Conservation (phyloP, 371 early-diverging fungal genomes). For the Mortierella sp. region DNA sequence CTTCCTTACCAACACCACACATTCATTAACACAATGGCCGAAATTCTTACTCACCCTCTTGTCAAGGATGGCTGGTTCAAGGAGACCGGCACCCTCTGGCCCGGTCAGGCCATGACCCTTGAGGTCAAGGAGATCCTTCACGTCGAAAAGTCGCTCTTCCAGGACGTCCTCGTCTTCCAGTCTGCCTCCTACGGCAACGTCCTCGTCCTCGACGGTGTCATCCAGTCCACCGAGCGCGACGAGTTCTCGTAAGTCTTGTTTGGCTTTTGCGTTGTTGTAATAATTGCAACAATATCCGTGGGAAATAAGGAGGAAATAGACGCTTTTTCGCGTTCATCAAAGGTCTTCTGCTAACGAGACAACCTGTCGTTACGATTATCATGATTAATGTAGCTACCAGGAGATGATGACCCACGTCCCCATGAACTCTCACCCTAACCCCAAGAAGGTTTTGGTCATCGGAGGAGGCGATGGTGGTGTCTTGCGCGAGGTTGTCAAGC, state of each 20-base stretch:
- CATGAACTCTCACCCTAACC: slow-evolving; percentile 95
- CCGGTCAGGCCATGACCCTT: slow-evolving; percentile 97
- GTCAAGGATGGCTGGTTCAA: slow-evolving; percentile 97
- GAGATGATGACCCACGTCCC: slow-evolving; percentile 99
- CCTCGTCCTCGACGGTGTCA: slow-evolving; percentile 96
- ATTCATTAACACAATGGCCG: slow-evolving; percentile 40
- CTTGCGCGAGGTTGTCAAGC: slow-evolving; percentile 97
- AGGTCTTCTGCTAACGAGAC: not conserved
- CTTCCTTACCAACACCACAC: slow-evolving; percentile 9
- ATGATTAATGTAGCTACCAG: slow-evolving; percentile 80
- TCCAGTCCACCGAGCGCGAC: slow-evolving; percentile 98
- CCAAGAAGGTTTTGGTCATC: slow-evolving; percentile 97
- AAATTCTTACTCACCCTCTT: slow-evolving; percentile 85
- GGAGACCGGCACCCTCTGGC: slow-evolving; percentile 95
- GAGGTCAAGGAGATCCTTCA: slow-evolving; percentile 96
- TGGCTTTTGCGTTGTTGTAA: not conserved
- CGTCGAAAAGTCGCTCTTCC: slow-evolving; percentile 92
- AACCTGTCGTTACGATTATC: not conserved
- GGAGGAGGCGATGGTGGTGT: slow-evolving; percentile 99
- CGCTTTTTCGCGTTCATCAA: not conserved
- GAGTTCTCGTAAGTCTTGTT: slow-evolving; percentile 88
- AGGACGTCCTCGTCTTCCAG: slow-evolving; percentile 97
- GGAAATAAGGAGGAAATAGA: not conserved
- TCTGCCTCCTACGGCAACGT: slow-evolving; percentile 96
- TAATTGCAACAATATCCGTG: not conserved